Percentiles rank a stretch among this genome's conserved stretches.
These are phyloP conservation scores for Herpetomonas tarakana DNA, from an alignment of 208 protist genomes.

Conservation along the genomic window DNA sequence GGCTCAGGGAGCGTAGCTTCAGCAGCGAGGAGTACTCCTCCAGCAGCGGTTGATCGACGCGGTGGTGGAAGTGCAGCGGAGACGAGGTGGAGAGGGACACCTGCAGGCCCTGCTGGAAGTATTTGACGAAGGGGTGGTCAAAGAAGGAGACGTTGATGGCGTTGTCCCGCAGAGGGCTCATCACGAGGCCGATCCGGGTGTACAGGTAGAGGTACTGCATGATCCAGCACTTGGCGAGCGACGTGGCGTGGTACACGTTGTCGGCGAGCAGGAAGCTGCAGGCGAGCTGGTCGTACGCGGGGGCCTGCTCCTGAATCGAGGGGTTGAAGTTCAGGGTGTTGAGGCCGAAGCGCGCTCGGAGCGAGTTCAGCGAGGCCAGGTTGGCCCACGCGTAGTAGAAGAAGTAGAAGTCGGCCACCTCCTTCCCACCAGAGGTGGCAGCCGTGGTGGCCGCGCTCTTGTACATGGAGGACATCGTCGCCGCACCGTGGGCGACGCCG, in stretches of 20 bases:
- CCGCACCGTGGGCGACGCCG: neutral
- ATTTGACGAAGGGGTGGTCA: constrained; percentile 93
- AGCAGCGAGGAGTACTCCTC: constrained; percentile 91
- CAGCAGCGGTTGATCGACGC: constrained; percentile 62
- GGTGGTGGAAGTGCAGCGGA: constrained; percentile 92
- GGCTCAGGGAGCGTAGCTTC: constrained; percentile 74
- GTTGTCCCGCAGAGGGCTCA: constrained; percentile 98
- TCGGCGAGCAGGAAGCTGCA: constrained; percentile 92
- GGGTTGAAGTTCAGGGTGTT: constrained; percentile 92
- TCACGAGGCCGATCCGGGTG: constrained; percentile 95
- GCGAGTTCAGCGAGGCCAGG: constrained; percentile 94
- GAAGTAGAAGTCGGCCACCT: constrained; percentile 97
- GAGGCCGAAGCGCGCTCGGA: constrained; percentile 74
- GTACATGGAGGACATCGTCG: constrained; percentile 15
- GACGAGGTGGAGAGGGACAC: constrained; percentile 97
- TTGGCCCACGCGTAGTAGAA: constrained; percentile 98
- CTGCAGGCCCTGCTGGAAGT: constrained; percentile 94
- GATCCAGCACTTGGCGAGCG: constrained; percentile 92
- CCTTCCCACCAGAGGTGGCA: neutral
- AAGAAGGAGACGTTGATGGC: constrained; percentile 94
- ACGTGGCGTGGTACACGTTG: constrained; percentile 96
- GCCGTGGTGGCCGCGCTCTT: neutral
- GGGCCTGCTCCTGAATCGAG: constrained; percentile 85
- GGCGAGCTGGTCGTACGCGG: constrained; percentile 92
- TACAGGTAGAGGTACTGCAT: constrained; percentile 99